These are phyloP conservation scores for Rhizoctonia solani DNA, from an alignment of 1,284 basidiomycete genomes.

Conservation along the genomic window DNA sequence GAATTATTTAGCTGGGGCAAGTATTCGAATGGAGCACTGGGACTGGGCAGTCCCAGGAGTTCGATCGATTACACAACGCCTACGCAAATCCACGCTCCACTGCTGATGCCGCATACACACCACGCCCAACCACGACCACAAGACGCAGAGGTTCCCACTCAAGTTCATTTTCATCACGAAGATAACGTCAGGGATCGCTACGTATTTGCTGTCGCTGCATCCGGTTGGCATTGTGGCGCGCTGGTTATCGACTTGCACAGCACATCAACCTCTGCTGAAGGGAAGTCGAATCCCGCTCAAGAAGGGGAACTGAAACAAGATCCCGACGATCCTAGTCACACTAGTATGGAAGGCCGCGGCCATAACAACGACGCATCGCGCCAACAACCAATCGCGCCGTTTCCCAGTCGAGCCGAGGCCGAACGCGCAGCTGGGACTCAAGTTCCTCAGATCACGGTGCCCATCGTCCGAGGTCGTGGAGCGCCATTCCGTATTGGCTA, in stretches of 20 bases:
- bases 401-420: slow-evolving; percentile 26
- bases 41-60: slow-evolving; percentile 76
- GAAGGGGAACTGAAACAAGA: neutral
- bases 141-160: slow-evolving; percentile 60
- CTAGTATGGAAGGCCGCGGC: neutral
- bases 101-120: no score
- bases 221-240: slow-evolving; percentile 88
- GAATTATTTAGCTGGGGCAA: slow-evolving; percentile 83
- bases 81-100: slow-evolving; percentile 66
- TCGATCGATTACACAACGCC: no score
- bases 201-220: slow-evolving; percentile 75
- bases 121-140: slow-evolving; percentile 51
- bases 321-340: neutral
- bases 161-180: slow-evolving; percentile 69
- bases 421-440: neutral
- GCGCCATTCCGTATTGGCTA: slow-evolving; percentile 23
- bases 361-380: slow-evolving; percentile 1
- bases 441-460: slow-evolving; percentile 24
- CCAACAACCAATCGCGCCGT: slow-evolving; percentile 19
- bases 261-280: slow-evolving; percentile 15
- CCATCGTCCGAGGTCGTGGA: slow-evolving; percentile 30
- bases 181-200: slow-evolving; percentile 58
- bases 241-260: slow-evolving; percentile 70
- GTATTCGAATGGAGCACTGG: slow-evolving; percentile 78
- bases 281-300: neutral